phyloP scores from a whole-genome alignment of 495 filamentous ascomycete species.

The Apodospora peruviana region DNA sequence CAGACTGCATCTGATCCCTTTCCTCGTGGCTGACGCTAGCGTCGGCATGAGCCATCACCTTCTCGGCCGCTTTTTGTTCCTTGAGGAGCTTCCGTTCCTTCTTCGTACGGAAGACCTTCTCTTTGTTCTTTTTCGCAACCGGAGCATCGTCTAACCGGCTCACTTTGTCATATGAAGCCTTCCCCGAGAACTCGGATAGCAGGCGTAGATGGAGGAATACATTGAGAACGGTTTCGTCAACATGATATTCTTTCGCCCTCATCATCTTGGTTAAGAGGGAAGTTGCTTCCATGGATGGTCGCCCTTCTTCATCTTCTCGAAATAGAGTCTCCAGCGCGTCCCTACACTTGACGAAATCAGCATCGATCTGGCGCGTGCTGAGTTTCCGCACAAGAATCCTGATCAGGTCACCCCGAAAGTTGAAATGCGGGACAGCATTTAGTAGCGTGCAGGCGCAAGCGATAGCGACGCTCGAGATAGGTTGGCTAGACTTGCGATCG shows the following conservation, averaged over 20 bases:
- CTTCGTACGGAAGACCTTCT: slow-evolving; percentile 52
- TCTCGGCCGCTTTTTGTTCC: slow-evolving; percentile 79
- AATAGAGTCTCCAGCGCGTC: slow-evolving; percentile 78
- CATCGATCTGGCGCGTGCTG: slow-evolving; percentile 59
- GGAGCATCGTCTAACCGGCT: slow-evolving; percentile 49
- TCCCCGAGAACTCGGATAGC: slow-evolving; percentile 77
- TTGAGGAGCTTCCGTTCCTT: slow-evolving; percentile 56
- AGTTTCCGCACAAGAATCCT: slow-evolving; percentile 82
- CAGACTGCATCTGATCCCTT: slow-evolving; percentile 83
- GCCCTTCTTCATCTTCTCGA: slow-evolving; percentile 79
- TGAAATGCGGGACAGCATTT: slow-evolving; percentile 85
- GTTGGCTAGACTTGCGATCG: slow-evolving; percentile 23
- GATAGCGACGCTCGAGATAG: slow-evolving; percentile 67
- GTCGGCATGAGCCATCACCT: slow-evolving; percentile 91
- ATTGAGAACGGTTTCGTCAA: slow-evolving; percentile 82
- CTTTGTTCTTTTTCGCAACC: slow-evolving; percentile 59
- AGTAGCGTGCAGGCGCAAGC: slow-evolving; percentile 78
- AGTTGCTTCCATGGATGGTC: slow-evolving; percentile 80
- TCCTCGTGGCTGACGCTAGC: slow-evolving; percentile 87
- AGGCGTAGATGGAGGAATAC: slow-evolving; percentile 87
- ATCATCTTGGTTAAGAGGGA: slow-evolving; percentile 88
- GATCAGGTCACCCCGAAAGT: slow-evolving; percentile 81
- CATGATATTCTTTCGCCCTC: slow-evolving; percentile 70
- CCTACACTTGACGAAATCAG: slow-evolving; percentile 70
- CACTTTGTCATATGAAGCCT: slow-evolving; percentile 68